Evolutionary conservation across 148 eudicot genomes (phyloP).

Genomic region (Rheum nobile): DNA sequence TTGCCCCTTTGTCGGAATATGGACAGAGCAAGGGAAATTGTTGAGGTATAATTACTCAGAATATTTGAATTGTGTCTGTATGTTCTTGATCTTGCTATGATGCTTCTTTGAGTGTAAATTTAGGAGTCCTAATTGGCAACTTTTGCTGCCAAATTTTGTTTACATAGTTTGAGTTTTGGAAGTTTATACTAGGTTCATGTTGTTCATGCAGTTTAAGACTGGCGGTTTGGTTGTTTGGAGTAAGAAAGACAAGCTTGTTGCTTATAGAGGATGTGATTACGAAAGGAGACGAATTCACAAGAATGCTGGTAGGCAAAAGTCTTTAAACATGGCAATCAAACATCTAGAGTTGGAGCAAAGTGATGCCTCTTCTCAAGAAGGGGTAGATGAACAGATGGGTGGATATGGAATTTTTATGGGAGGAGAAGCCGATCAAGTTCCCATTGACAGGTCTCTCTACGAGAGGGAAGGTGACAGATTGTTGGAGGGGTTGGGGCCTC

Average conservation of each 20-base stretch:
- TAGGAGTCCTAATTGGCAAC: too few relatives aligned
- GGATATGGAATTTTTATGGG: conserved; percentile 8
- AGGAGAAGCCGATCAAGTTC: conserved; percentile 14
- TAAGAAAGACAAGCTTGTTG: conserved; percentile 64
- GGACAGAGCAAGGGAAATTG: conserved; percentile 86
- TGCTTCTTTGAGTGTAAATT: neutral
- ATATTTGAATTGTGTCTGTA: neutral
- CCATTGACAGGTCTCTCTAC: conserved; percentile 37
- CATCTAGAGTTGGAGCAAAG: neutral
- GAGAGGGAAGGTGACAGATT: conserved; percentile 88
- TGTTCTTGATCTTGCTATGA: neutral
- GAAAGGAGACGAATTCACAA: neutral
- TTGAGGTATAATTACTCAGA: conserved; percentile 40
- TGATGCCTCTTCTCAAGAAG: neutral
- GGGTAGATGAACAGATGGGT: conserved; percentile 8
- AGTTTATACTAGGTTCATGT: conserved; percentile 2
- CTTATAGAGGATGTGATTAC: conserved; percentile 70
- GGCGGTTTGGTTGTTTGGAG: conserved; percentile 92
- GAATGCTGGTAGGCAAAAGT: neutral
- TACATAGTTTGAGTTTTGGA: neutral
- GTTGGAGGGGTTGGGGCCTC: conserved; percentile 91
- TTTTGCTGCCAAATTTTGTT: too few relatives aligned
- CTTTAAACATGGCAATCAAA: neutral
- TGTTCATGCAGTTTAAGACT: conserved; percentile 58
- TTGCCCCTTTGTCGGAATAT: conserved; percentile 73